A percentile compares a stretch with the other conserved stretches of the same genome.
These are phyloP conservation scores for Sarocladiaceae sp. DNA, from an alignment of 2,329 filamentous ascomycete genomes.

Conservation along the genomic window DNA sequence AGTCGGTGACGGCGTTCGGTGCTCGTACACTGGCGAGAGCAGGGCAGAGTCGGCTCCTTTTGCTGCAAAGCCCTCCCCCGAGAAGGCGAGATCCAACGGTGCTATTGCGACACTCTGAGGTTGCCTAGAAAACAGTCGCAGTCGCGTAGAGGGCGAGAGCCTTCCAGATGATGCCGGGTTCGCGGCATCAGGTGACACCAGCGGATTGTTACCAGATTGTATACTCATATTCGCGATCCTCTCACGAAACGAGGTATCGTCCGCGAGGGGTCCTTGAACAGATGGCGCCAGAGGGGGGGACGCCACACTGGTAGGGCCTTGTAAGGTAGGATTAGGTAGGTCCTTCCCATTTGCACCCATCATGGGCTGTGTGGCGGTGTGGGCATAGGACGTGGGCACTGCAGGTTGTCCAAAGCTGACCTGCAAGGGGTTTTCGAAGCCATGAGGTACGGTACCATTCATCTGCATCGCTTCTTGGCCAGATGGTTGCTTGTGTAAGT, in stretches of 20 bases:
- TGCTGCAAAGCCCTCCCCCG: slow-evolving; percentile 32
- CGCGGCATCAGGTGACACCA: not conserved
- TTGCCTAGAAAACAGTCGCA: slow-evolving; percentile 32
- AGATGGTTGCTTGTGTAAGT: slow-evolving; percentile 12
- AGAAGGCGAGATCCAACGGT: slow-evolving; percentile 49
- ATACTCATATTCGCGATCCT: slow-evolving; percentile 34
- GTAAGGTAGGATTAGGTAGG: not conserved
- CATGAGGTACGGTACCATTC: not conserved
- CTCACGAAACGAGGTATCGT: slow-evolving; percentile 35
- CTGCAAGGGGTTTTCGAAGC: slow-evolving; percentile 22
- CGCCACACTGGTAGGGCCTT: not conserved
- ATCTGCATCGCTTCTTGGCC: slow-evolving; percentile 4
- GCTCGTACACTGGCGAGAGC: slow-evolving; percentile 70
- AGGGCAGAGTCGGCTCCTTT: slow-evolving; percentile 36
- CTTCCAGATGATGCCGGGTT: not conserved
- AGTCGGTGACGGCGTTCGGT: slow-evolving; percentile 63
- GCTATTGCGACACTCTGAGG: slow-evolving; percentile 45
- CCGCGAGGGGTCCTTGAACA: slow-evolving; percentile 12
- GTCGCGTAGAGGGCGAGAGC: slow-evolving; percentile 27
- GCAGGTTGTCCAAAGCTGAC: slow-evolving; percentile 15
- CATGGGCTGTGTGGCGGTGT: not conserved
- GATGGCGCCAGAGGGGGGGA: not conserved
- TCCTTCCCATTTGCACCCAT: not conserved
- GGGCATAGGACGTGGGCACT: not conserved
- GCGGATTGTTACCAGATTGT: slow-evolving; percentile 13